phyloP scores from a whole-genome alignment of 2,329 filamentous ascomycete genomes.

The Aureobasidium lini region DNA sequence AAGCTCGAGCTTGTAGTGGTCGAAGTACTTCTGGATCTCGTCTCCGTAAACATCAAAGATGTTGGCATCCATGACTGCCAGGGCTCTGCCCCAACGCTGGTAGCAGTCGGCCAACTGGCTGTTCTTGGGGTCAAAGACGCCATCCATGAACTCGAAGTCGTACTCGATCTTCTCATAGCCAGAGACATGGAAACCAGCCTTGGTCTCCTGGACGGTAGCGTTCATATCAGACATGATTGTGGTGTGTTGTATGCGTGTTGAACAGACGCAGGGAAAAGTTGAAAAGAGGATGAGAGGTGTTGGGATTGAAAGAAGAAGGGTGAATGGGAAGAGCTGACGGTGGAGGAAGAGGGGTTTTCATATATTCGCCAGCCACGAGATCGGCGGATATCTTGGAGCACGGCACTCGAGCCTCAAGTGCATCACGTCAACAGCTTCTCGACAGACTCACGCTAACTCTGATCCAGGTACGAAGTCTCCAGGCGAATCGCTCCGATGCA shows the following conservation, averaged over 20 bases:
- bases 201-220: slow-evolving; percentile 54
- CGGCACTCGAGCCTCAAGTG: slow-evolving; percentile 10
- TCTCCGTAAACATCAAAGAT: slow-evolving; percentile 61
- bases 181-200: slow-evolving; percentile 60
- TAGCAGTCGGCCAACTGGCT: slow-evolving; percentile 58
- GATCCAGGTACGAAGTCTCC: slow-evolving; percentile 5
- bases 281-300: slow-evolving; percentile 11
- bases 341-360: slow-evolving; percentile 10
- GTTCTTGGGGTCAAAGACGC: slow-evolving; percentile 56
- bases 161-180: slow-evolving; percentile 72
- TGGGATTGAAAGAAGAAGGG: not conserved
- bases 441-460: slow-evolving; percentile 3
- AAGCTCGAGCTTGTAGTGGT: slow-evolving; percentile 54
- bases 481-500: slow-evolving; percentile 11
- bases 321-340: slow-evolving; percentile 2
- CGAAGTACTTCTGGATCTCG: slow-evolving; percentile 60
- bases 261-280: slow-evolving; percentile 14
- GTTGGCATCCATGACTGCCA: slow-evolving; percentile 65
- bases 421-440: slow-evolving; percentile 10
- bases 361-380: slow-evolving; percentile 4
- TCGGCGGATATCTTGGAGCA: slow-evolving; percentile 11
- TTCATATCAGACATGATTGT: slow-evolving; percentile 60
- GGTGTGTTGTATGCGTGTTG: slow-evolving; percentile 18
- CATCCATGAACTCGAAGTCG: slow-evolving; percentile 66
- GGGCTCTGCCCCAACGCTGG: slow-evolving; percentile 54